phyloP scores from a whole-genome alignment of 371 early-diverging fungal species.

The Umbelopsis sp. region DNA sequence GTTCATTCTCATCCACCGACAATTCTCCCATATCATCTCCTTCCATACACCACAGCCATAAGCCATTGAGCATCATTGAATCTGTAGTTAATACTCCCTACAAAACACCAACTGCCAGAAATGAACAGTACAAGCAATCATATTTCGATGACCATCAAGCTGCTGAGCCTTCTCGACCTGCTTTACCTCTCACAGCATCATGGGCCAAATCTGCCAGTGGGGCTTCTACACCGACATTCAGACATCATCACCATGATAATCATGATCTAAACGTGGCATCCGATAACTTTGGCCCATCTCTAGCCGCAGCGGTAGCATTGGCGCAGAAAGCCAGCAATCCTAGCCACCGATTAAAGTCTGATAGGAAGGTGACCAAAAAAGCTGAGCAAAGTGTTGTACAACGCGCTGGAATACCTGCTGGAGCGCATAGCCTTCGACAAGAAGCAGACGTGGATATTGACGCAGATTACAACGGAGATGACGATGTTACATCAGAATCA shows the following conservation, averaged over 20 bases:
- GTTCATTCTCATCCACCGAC: constrained; percentile 36
- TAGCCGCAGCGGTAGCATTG: constrained; percentile 57
- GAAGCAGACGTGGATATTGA: neutral
- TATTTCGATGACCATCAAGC: constrained; percentile 6
- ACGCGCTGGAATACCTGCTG: neutral
- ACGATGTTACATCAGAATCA: neutral
- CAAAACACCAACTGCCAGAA: constrained; percentile 18
- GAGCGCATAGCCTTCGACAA: neutral
- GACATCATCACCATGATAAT: constrained; percentile 25
- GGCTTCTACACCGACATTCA: constrained; percentile 52
- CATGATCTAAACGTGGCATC: constrained; percentile 45
- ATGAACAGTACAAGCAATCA: constrained; percentile 21
- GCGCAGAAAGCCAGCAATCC: constrained; percentile 36
- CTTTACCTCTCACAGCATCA: constrained; percentile 66
- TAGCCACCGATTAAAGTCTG: neutral
- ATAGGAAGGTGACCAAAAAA: neutral
- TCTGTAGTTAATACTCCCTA: constrained; percentile 6
- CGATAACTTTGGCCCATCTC: constrained; percentile 55
- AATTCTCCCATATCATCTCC: constrained; percentile 29
- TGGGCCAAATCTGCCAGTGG: constrained; percentile 59
- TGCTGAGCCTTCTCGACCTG: constrained; percentile 33
- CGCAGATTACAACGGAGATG: neutral
- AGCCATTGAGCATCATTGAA: constrained; percentile 28
- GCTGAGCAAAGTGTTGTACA: neutral
- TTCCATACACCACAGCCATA: constrained; percentile 10